These are phyloP conservation scores for Mediolabrus comicus DNA, from an alignment of 108 stramenopile species.

Conservation along the genomic window DNA sequence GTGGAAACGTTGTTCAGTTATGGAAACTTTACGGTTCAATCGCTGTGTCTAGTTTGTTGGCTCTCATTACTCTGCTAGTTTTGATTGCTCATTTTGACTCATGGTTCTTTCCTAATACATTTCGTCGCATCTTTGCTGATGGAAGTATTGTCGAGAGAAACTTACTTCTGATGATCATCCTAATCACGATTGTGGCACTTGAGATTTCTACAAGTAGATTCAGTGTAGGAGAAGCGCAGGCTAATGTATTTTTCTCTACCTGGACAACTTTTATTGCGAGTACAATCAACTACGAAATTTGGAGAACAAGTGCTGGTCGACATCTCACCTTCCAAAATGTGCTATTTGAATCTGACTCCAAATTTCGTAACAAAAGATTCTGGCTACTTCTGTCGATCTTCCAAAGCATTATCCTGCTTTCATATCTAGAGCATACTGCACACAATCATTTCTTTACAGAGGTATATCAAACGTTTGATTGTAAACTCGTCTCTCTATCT, in stretches of 20 bases:
- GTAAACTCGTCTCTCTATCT: not conserved
- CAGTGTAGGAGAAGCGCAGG: conserved; percentile 62
- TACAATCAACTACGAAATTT: conserved; percentile 21
- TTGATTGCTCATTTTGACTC: conserved; percentile 33
- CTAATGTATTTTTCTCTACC: conserved; percentile 72
- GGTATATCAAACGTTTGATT: not conserved
- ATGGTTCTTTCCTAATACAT: conserved; percentile 15
- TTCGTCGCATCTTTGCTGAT: conserved; percentile 21
- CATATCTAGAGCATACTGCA: not conserved
- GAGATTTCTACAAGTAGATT: conserved; percentile 55
- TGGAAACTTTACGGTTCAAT: conserved; percentile 24
- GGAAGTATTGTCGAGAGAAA: conserved; percentile 27
- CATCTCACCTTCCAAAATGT: conserved; percentile 23
- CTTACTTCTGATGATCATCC: conserved; percentile 12
- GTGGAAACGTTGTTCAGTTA: conserved; percentile 11
- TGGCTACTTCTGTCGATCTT: conserved; percentile 28
- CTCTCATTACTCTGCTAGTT: conserved; percentile 12
- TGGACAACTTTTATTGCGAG: conserved; percentile 52
- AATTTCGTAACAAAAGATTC: conserved; percentile 3
- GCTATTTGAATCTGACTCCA: conserved; percentile 15
- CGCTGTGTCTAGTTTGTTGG: conserved; percentile 12
- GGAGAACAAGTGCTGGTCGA: conserved; percentile 25
- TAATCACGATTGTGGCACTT: conserved; percentile 21
- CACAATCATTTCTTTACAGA: not conserved
- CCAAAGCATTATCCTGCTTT: conserved; percentile 2